A percentile compares a stretch with the other conserved stretches of the same genome.
These are phyloP conservation scores for Daedaleopsis sinensis DNA, from an alignment of 768 basidiomycete genomes.

Conservation along the genomic window DNA sequence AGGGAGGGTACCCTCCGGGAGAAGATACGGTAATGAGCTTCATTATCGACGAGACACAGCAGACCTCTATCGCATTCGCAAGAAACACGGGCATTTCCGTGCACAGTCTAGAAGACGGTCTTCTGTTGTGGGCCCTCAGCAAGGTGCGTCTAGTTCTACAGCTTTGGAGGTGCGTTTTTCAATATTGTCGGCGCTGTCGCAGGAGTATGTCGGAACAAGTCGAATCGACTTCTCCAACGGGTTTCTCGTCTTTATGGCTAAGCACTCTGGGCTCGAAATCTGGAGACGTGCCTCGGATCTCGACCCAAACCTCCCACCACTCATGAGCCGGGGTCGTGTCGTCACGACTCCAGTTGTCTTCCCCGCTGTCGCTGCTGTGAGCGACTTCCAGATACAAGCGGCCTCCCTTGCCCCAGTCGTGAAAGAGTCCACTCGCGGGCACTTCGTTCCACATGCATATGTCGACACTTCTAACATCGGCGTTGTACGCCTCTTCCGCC, in stretches of 20 bases:
- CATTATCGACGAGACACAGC: slow-evolving; percentile 23
- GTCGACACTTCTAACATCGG: slow-evolving; percentile 18
- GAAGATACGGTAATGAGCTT: slow-evolving; percentile 15
- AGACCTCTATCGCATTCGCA: slow-evolving; percentile 14
- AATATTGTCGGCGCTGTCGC: not conserved
- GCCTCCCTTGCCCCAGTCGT: slow-evolving; percentile 9
- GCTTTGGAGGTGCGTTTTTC: not conserved
- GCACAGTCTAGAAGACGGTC: slow-evolving; percentile 20
- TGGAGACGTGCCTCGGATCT: slow-evolving; percentile 24
- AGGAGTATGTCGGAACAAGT: slow-evolving; percentile 15
- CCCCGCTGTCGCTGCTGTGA: slow-evolving; percentile 17
- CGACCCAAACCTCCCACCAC: not conserved
- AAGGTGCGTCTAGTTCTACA: slow-evolving; percentile 4
- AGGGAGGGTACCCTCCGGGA: slow-evolving; percentile 20
- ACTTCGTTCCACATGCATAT: slow-evolving; percentile 27
- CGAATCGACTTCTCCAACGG: slow-evolving; percentile 18
- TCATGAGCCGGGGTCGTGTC: not conserved
- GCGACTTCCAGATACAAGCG: slow-evolving; percentile 16
- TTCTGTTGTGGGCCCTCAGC: slow-evolving; percentile 22
- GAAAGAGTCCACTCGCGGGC: slow-evolving; percentile 14
- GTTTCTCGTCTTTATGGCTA: slow-evolving; percentile 21
- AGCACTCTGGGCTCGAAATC: slow-evolving; percentile 24
- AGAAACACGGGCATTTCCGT: slow-evolving; percentile 15
- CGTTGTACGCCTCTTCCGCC: slow-evolving; percentile 17
- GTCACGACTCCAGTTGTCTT: slow-evolving; percentile 13